phyloP scores from a whole-genome alignment of 2,329 filamentous ascomycete species.

The Aureobasidium sp. region DNA sequence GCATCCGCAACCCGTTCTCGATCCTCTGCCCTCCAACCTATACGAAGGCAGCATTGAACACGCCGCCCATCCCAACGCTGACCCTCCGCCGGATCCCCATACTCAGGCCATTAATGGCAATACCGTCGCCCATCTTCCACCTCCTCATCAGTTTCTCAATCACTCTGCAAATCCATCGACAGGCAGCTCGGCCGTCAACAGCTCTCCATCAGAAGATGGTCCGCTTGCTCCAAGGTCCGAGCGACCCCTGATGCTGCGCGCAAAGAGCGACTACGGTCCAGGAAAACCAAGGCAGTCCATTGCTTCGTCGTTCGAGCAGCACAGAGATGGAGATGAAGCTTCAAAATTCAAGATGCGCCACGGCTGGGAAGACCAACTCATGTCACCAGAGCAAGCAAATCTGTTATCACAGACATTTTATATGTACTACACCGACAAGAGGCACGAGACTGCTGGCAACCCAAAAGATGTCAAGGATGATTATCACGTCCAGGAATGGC shows the following conservation, averaged over 20 bases:
- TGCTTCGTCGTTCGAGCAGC: slow-evolving; percentile 17
- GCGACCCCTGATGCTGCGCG: slow-evolving; percentile 37
- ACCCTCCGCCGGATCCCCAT: slow-evolving; percentile 1
- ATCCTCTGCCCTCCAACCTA: slow-evolving; percentile 15
- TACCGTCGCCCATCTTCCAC: slow-evolving; percentile 5
- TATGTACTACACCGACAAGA: slow-evolving; percentile 99
- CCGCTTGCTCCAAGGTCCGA: neutral
- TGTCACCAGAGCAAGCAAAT: slow-evolving; percentile 81
- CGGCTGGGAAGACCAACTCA: slow-evolving; percentile 88
- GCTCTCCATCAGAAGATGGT: slow-evolving; percentile 4
- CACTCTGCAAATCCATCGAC: neutral
- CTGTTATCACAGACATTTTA: slow-evolving; percentile 89
- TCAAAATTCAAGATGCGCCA: slow-evolving; percentile 55
- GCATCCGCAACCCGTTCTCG: slow-evolving; percentile 24
- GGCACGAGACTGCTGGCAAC: slow-evolving; percentile 88
- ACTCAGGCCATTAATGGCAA: slow-evolving; percentile 13
- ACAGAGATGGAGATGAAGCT: slow-evolving; percentile 31
- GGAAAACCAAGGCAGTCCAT: slow-evolving; percentile 16
- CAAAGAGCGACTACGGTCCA: slow-evolving; percentile 49
- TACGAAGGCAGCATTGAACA: slow-evolving; percentile 15
- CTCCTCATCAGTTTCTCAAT: slow-evolving; percentile 7
- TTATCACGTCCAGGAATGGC: slow-evolving; percentile 73
- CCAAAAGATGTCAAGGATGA: slow-evolving; percentile 49
- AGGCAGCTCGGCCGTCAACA: neutral
- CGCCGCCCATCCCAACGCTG: neutral